Conservation (phyloP, 2,329 filamentous ascomycete species). For the Trichoderma endophyticum region DNA sequence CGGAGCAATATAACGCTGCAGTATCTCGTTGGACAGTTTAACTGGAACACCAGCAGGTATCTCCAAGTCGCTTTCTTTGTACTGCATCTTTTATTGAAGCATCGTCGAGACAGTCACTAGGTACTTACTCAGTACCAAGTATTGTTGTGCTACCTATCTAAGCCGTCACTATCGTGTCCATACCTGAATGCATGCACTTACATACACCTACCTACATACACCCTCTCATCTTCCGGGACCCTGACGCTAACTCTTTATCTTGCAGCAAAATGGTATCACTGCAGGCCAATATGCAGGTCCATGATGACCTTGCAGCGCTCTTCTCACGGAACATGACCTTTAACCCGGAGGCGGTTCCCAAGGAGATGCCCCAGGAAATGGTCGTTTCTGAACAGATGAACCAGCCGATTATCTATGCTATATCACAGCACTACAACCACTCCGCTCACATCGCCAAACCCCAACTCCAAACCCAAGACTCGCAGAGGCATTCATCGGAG, state of each 20-base stretch:
- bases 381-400: conserved; percentile 27
- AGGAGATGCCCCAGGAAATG: conserved; percentile 32
- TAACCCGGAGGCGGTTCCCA: conserved; percentile 36
- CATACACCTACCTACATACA: not conserved
- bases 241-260: conserved; percentile 7
- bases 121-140: not conserved
- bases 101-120: not conserved
- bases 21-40: not conserved
- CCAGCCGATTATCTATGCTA: conserved; percentile 63
- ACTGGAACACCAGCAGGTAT: conserved; percentile 1
- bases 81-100: not conserved
- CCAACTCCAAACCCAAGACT: conserved; percentile 32
- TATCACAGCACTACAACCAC: conserved; percentile 81
- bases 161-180: not conserved
- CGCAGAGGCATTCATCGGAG: conserved; percentile 48
- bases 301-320: conserved; percentile 79
- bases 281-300: conserved; percentile 55
- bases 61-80: not conserved
- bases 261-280: conserved; percentile 37
- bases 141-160: not conserved
- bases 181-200: not conserved
- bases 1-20: conserved; percentile 4
- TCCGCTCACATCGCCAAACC: conserved; percentile 59
- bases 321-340: conserved; percentile 75
- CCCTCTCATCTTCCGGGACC: not conserved